Conservation (phyloP, 208 protist genomes). For the Giardia muris region DNA sequence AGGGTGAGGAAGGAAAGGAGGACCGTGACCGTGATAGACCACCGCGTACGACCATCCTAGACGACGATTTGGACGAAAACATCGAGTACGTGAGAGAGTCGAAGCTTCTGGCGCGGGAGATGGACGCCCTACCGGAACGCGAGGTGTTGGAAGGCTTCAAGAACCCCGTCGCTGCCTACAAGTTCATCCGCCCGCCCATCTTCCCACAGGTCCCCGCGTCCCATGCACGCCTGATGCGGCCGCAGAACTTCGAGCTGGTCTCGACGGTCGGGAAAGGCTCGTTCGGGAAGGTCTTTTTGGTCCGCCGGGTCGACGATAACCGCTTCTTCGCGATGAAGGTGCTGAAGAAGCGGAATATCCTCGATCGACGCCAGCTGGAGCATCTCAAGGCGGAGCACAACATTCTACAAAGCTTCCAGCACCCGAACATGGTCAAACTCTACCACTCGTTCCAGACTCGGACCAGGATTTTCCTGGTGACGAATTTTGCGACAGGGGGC, state of each 20-base stretch:
- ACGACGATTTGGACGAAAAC: background rate
- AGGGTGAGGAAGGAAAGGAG: background rate
- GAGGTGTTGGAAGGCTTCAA: background rate
- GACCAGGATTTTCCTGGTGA: constrained; percentile 50
- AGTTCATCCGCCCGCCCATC: background rate
- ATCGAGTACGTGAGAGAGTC: background rate
- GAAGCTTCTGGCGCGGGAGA: background rate
- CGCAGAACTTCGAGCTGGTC: constrained; percentile 44
- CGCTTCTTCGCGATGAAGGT: constrained; percentile 58
- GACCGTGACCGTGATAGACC: background rate
- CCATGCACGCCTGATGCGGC: background rate
- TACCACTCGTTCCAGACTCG: constrained; percentile 55
- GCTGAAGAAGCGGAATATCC: constrained; percentile 46
- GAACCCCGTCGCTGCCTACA: background rate
- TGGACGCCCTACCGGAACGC: background rate
- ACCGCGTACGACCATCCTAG: background rate
- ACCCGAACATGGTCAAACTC: constrained; percentile 52
- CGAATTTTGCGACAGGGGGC: constrained; percentile 54
- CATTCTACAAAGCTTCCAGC: constrained; percentile 44
- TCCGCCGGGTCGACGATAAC: constrained; percentile 47
- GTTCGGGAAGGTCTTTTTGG: constrained; percentile 55
- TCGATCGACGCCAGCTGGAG: constrained; percentile 44
- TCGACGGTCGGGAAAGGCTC: constrained; percentile 42
- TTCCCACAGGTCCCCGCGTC: background rate
- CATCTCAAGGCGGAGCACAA: constrained; percentile 44